A percentile compares a stretch with the other conserved stretches of the same genome.
Conservation (phyloP, 768 basidiomycete genomes). For the Rhizopogon vesiculosus region DNA sequence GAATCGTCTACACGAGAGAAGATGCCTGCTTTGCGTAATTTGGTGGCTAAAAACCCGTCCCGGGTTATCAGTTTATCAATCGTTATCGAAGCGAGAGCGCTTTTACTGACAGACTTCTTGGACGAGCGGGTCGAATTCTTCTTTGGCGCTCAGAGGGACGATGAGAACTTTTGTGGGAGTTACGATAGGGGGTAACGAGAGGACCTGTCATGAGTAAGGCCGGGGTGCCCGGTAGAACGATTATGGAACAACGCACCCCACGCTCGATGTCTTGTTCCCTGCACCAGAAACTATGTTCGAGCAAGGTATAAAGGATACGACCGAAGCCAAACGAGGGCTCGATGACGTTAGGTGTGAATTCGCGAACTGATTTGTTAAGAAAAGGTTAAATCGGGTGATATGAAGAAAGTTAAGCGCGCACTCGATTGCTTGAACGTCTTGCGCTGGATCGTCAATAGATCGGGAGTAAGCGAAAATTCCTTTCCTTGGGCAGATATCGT, state of each 20-base stretch:
- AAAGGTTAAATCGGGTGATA: constrained; percentile 17
- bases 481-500: constrained; percentile 58
- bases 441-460: constrained; percentile 71
- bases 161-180: constrained; percentile 97
- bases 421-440: constrained; percentile 88
- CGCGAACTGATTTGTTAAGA: constrained; percentile 59
- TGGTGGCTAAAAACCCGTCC: constrained; percentile 53
- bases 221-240: background rate
- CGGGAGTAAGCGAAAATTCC: constrained; percentile 66
- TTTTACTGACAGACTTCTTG: constrained; percentile 80
- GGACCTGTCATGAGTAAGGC: constrained; percentile 46
- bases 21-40: constrained; percentile 84
- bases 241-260: constrained; percentile 52
- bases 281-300: constrained; percentile 96
- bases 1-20: constrained; percentile 96
- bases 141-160: constrained; percentile 85
- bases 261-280: constrained; percentile 90
- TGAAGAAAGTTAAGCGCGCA: constrained; percentile 28
- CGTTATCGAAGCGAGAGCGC: background rate
- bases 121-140: constrained; percentile 80
- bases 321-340: constrained; percentile 98
- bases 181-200: constrained; percentile 84
- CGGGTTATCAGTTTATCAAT: constrained; percentile 7
- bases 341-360: constrained; percentile 96
- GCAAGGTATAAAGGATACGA: constrained; percentile 87